phyloP scores from a whole-genome alignment of 805 yeast species.

The Ogataea ramenticola region DNA sequence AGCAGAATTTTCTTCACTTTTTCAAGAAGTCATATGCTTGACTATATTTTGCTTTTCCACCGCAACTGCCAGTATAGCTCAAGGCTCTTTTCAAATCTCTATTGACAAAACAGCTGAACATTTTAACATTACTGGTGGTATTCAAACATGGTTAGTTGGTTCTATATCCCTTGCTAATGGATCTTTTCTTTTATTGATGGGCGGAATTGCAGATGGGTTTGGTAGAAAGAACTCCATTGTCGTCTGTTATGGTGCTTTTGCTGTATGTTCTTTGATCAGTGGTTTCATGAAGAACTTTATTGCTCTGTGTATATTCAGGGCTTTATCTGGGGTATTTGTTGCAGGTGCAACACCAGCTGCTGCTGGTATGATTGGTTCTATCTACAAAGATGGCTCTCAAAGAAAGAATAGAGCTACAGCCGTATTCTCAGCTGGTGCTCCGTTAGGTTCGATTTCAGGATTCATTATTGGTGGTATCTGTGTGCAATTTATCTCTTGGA shows the following conservation, averaged over 20 bases:
- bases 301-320: constrained; percentile 29
- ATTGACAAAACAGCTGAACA: constrained; percentile 27
- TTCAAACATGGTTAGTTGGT: constrained; percentile 36
- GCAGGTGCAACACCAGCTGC: constrained; percentile 34
- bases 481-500: constrained; percentile 27
- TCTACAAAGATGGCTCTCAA: constrained; percentile 23
- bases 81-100: constrained; percentile 30
- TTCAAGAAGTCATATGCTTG: constrained; percentile 29
- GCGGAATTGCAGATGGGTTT: constrained; percentile 40
- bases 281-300: constrained; percentile 27
- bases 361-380: constrained; percentile 32
- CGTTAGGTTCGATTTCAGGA: constrained; percentile 33
- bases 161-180: constrained; percentile 36
- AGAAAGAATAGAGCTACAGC: constrained; percentile 31
- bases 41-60: constrained; percentile 30
- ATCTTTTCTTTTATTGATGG: constrained; percentile 34
- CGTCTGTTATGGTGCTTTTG: constrained; percentile 25
- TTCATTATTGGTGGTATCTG: constrained; percentile 33
- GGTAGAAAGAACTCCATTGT: constrained; percentile 36
- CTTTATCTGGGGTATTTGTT: constrained; percentile 29
- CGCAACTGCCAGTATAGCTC: constrained; percentile 31
- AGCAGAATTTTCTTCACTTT: constrained; percentile 22
- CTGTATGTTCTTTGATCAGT: constrained; percentile 20
- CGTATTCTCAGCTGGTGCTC: constrained; percentile 33
- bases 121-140: constrained; percentile 32